Percentiles rank a stretch among this genome's conserved stretches.
phyloP scores from a whole-genome alignment of 2,329 filamentous ascomycete genomes.

The Talaromyces albobiverticillius region DNA sequence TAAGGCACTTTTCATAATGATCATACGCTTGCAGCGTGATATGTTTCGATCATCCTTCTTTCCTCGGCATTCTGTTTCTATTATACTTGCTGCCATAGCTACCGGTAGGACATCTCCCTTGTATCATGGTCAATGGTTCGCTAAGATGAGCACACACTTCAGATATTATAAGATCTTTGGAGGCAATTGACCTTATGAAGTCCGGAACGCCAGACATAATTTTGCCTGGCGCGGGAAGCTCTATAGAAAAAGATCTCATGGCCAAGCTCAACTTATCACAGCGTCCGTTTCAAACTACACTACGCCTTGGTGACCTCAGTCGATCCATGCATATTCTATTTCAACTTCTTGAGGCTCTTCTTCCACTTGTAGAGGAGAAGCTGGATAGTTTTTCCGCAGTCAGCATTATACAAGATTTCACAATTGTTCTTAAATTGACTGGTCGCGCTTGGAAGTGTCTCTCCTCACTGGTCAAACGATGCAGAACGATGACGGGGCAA shows the following conservation, averaged over 20 bases:
- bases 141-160: conserved; percentile 18
- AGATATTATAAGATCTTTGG: conserved; percentile 48
- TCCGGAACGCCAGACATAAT: conserved; percentile 17
- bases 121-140: conserved; percentile 1
- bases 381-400: conserved; percentile 19
- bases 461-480: conserved; percentile 25
- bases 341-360: conserved; percentile 30
- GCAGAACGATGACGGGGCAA: conserved; percentile 8
- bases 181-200: conserved; percentile 24
- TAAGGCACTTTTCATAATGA: conserved; percentile 33
- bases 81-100: conserved; percentile 33
- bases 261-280: conserved; percentile 30
- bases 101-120: conserved; percentile 32
- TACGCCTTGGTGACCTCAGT: conserved; percentile 27
- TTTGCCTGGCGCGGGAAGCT: conserved; percentile 25
- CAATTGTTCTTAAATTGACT: conserved; percentile 32
- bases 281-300: conserved; percentile 24
- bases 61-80: conserved; percentile 27
- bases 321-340: conserved; percentile 25
- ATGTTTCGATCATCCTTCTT: conserved; percentile 26
- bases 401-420: conserved; percentile 30
- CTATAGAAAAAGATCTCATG: conserved; percentile 26
- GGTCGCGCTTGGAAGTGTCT: conserved; percentile 31
- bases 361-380: conserved; percentile 16
- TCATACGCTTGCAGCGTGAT: conserved; percentile 32